These are phyloP conservation scores for Cucumis cinereus DNA, from an alignment of 306 rosid genomes.

Conservation along the genomic window DNA sequence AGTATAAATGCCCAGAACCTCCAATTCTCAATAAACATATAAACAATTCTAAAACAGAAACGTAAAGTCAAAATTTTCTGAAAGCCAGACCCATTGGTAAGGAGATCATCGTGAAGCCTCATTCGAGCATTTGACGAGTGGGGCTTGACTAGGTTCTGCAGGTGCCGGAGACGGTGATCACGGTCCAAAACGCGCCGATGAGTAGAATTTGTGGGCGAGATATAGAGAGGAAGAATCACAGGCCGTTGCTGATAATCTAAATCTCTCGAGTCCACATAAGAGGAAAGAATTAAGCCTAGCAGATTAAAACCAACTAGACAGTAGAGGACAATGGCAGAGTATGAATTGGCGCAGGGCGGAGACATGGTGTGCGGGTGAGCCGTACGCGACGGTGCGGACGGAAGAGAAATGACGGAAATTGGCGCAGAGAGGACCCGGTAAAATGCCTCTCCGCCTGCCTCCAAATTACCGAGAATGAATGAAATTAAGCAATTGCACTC, in stretches of 20 bases:
- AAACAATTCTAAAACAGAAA: neutral
- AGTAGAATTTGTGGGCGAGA: constrained; percentile 13
- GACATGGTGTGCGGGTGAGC: constrained; percentile 18
- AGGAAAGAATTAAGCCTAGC: neutral
- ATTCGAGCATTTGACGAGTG: constrained; percentile 19
- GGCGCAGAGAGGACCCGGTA: constrained; percentile 21
- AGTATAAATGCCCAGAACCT: neutral
- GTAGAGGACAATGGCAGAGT: neutral
- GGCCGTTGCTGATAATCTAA: constrained; percentile 14
- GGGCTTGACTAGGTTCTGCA: constrained; percentile 20
- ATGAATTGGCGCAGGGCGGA: neutral
- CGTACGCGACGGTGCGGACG: neutral
- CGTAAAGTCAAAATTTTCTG: neutral
- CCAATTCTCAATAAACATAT: neutral
- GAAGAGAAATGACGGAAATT: neutral
- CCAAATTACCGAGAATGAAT: neutral
- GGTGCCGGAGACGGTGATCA: constrained; percentile 13
- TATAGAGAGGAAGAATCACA: constrained; percentile 29
- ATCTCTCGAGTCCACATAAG: constrained; percentile 3
- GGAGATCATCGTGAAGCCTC: constrained; percentile 40
- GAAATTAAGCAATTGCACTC: neutral
- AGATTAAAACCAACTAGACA: constrained; percentile 2
- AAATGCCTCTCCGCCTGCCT: constrained; percentile 12
- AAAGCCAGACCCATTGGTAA: constrained; percentile 24
- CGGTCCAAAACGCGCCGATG: constrained; percentile 16